Conservation (phyloP, 140 eudicot genomes). For the Bidens hawaiensis region DNA sequence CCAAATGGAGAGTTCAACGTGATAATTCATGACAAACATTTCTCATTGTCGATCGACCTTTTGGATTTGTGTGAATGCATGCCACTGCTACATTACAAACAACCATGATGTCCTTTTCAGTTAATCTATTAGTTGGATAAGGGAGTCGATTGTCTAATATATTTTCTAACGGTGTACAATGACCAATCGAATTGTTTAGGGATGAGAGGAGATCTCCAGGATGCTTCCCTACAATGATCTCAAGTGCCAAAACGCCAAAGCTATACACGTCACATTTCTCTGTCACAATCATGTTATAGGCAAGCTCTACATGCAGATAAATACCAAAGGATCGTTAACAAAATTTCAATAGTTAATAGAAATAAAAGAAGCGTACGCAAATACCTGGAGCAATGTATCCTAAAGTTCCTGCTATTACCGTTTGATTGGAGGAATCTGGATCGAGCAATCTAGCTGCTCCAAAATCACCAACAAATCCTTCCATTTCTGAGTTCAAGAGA, state of each 20-base stretch:
- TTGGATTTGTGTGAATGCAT: too few species aligned
- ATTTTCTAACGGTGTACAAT: neutral
- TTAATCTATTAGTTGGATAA: neutral
- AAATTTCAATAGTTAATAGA: neutral
- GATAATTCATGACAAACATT: too few species aligned
- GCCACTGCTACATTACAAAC: too few species aligned
- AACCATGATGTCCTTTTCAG: neutral
- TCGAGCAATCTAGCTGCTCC: conserved; percentile 10
- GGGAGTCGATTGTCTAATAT: conserved; percentile 11
- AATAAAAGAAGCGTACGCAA: neutral
- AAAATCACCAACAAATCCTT: too few species aligned
- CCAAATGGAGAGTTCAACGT: too few species aligned
- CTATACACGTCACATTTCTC: too few species aligned
- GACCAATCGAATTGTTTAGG: neutral
- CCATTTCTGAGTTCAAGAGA: too few species aligned
- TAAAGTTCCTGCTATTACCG: conserved; percentile 3
- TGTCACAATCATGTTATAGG: too few species aligned
- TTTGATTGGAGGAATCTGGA: conserved; percentile 8
- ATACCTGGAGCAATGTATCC: conserved; percentile 25
- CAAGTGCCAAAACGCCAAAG: conserved; percentile 23
- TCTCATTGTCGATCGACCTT: too few species aligned
- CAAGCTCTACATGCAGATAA: too few species aligned
- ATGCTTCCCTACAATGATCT: conserved; percentile 15
- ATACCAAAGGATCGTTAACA: neutral
- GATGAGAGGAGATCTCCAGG: neutral